These are phyloP conservation scores for Penicillium sp. DNA, from an alignment of 2,329 filamentous ascomycete species.

Conservation along the genomic window DNA sequence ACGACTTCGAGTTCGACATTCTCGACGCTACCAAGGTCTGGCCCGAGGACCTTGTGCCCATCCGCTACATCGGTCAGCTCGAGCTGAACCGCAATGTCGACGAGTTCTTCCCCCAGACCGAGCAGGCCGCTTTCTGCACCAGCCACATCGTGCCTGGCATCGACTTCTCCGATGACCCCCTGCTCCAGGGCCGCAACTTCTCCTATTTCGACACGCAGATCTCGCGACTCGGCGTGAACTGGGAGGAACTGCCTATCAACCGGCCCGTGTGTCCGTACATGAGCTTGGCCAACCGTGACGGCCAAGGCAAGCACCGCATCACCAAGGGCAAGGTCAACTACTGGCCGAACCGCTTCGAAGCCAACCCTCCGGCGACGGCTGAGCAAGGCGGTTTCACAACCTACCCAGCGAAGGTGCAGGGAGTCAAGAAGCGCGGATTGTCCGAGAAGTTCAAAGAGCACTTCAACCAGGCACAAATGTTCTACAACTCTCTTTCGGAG, in stretches of 20 bases:
- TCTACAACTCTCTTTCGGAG: conserved; percentile 37
- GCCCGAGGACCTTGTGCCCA: conserved; percentile 72
- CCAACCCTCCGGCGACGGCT: conserved; percentile 58
- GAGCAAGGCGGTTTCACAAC: conserved; percentile 67
- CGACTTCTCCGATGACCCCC: conserved; percentile 70
- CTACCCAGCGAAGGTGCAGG: conserved; percentile 61
- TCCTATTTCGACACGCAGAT: conserved; percentile 55
- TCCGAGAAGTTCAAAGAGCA: conserved; percentile 45
- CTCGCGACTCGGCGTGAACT: conserved; percentile 67
- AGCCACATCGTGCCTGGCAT: conserved; percentile 74
- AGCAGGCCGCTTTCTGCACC: conserved; percentile 80
- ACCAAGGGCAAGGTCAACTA: conserved; percentile 71
- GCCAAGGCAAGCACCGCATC: conserved; percentile 67
- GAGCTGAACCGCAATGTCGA: conserved; percentile 76
- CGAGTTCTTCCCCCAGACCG: conserved; percentile 77
- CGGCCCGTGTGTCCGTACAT: conserved; percentile 69
- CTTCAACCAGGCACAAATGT: conserved; percentile 38
- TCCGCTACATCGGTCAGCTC: conserved; percentile 73
- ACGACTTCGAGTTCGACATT: conserved; percentile 81
- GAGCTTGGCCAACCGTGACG: conserved; percentile 74
- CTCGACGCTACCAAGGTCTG: conserved; percentile 82
- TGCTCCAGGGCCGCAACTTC: conserved; percentile 70
- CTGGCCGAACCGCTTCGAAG: conserved; percentile 69
- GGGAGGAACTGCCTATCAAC: conserved; percentile 74
- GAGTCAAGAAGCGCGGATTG: conserved; percentile 62